Base-by-base conservation (phyloP, 257 asterid species). In the Paulownia fortunei region DNA sequence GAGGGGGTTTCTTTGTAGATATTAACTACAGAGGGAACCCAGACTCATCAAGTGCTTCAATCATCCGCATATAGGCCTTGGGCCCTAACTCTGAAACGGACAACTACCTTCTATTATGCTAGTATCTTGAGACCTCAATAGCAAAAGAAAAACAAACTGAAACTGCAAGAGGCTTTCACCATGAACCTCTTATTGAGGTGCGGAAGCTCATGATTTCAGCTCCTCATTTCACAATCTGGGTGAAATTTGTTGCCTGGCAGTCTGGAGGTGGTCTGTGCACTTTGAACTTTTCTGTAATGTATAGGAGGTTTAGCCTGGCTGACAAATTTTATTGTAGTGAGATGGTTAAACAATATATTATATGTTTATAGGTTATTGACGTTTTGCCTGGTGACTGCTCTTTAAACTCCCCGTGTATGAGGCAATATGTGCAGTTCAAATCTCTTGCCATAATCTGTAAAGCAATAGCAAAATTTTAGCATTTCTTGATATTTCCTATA, bases 1-100 rank as follows among this genome's bases (percentile, higher is more conserved):
- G 99, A 55, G 98, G 97, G n/a, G 99, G 98, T 69, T 96, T 86
- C 86, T 95, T 96, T 49, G 96, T 87, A 34, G 98, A 92, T 88
- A 87, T 96, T 61, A 89, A 90, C 85, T 92, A 90, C 80, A 84
- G 80, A 5, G 91, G 80, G 51, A 84, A 76, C 51, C 86, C 94
- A 13, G 97, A 93, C 54, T 83, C 84, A 42, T 79, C 99, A 7
- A 84, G 62, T 74, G 98, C 96, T 81, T 90, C 98, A 77, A 81
- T 93, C 60, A 82, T 93, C 67, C 97, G 97, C 76, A 86, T 96
- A 73, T 91, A 89, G 84, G 84, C 62, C 61, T 5, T 32, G 34
- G 32, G 69, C 62, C 26, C 24, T 34, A 36, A 37, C 65, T 11
- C 39, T 2, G 46, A n/a, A 11, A 44, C 3, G 42, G 74, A 11